phyloP scores from a whole-genome alignment of 116 monocot species.

The Trichopus zeylanicus region DNA sequence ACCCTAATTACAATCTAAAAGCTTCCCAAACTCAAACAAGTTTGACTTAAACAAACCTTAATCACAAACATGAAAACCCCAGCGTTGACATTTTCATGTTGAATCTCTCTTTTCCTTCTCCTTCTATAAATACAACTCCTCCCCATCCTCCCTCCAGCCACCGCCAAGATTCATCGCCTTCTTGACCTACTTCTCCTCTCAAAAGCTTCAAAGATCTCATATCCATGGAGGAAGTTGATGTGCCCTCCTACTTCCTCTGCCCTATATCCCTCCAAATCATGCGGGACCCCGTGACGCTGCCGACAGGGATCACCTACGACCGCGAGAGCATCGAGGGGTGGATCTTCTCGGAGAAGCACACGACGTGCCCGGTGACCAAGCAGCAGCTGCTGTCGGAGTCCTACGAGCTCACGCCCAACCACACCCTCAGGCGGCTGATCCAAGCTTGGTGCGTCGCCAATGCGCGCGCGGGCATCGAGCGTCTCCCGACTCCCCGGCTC shows the following conservation, averaged over 20 bases:
- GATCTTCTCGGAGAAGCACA: constrained; percentile 17
- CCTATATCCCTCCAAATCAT: constrained; percentile 62
- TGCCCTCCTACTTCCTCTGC: constrained; percentile 53
- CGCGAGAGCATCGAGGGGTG: constrained; percentile 47
- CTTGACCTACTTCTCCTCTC: neutral
- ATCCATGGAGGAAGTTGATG: neutral
- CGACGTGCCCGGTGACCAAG: constrained; percentile 32
- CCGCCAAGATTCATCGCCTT: too few species aligned
- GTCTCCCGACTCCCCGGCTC: constrained; percentile 29
- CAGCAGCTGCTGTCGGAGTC: constrained; percentile 3
- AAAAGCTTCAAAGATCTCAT: neutral
- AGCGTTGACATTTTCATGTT: too few species aligned
- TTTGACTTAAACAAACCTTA: too few species aligned
- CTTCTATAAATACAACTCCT: too few species aligned
- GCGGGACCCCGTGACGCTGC: constrained; percentile 56
- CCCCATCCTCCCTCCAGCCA: too few species aligned
- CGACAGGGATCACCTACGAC: constrained; percentile 62
- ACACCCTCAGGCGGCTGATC: constrained; percentile 50
- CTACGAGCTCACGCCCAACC: constrained; percentile 42
- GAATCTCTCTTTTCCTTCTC: too few species aligned
- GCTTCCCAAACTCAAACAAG: too few species aligned
- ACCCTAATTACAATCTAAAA: too few species aligned
- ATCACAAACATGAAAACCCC: too few species aligned
- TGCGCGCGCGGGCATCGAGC: constrained; percentile 25
- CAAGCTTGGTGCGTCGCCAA: constrained; percentile 38